Conservation (phyloP, 2,329 filamentous ascomycete species). For the Pyrenochaeta sp. region DNA sequence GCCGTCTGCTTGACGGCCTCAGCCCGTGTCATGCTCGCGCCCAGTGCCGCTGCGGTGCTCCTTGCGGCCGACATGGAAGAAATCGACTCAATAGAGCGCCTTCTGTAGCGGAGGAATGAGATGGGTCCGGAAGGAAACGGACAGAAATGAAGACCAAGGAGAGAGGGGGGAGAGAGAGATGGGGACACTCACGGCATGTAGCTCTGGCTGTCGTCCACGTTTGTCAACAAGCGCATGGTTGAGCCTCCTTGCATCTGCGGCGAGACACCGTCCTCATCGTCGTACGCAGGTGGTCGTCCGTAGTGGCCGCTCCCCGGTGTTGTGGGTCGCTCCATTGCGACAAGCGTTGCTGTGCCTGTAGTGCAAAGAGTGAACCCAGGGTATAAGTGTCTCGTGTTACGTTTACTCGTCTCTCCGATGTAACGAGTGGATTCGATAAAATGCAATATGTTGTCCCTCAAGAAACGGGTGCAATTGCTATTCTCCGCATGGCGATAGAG, state of each 20-base stretch:
- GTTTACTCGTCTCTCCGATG: conserved; percentile 5
- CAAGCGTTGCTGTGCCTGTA: conserved; percentile 16
- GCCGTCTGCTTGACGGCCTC: conserved; percentile 41
- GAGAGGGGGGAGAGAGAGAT: no score
- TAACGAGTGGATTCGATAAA: conserved; percentile 17
- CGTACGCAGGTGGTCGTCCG: conserved; percentile 56
- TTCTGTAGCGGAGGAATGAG: conserved; percentile 32
- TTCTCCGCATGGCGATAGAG: conserved; percentile 8
- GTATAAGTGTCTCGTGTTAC: conserved; percentile 5
- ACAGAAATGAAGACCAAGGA: conserved; percentile 30
- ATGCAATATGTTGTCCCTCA: conserved; percentile 26
- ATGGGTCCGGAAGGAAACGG: conserved; percentile 30
- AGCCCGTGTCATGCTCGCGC: conserved; percentile 33
- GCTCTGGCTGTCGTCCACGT: conserved; percentile 52
- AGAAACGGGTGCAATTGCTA: conserved; percentile 18
- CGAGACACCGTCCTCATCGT: conserved; percentile 50
- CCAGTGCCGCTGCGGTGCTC: conserved; percentile 46
- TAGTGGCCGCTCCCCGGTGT: conserved; percentile 48
- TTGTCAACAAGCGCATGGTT: conserved; percentile 61
- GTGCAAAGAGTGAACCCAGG: not conserved
- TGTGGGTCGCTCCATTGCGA: conserved; percentile 44
- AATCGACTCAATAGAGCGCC: conserved; percentile 39
- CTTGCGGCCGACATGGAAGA: conserved; percentile 45
- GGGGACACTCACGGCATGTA: conserved; percentile 56
- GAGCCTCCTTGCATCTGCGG: conserved; percentile 51